Conservation (phyloP, 208 protist genomes). For the Trypanosomatidae sp. region DNA sequence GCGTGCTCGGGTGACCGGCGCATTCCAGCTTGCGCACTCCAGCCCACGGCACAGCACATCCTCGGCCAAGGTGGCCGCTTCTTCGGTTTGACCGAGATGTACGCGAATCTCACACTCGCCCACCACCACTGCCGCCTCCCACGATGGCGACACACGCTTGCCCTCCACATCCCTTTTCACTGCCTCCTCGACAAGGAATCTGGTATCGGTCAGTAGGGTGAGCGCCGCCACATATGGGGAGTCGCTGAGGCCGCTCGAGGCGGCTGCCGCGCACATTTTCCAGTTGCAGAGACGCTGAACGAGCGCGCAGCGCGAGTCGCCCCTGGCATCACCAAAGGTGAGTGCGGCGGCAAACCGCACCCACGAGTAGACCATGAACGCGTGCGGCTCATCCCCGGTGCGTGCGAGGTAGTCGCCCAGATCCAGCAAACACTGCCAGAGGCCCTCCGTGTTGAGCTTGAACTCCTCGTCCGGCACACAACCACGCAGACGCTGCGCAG, state of each 20-base stretch:
- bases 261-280: conserved; percentile 23
- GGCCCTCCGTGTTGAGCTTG: conserved; percentile 46
- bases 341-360: conserved; percentile 47
- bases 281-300: conserved; percentile 37
- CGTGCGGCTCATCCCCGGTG: conserved; percentile 45
- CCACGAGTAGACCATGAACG: conserved; percentile 66
- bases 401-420: conserved; percentile 50
- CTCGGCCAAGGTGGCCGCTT: conserved; percentile 30
- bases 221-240: conserved; percentile 19
- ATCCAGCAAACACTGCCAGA: conserved; percentile 57
- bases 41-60: conserved; percentile 16
- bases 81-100: conserved; percentile 38
- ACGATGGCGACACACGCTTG: conserved; percentile 9
- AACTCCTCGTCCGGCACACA: conserved; percentile 34
- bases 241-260: conserved; percentile 16
- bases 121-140: conserved; percentile 40
- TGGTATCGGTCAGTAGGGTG: neutral
- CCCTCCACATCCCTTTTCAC: conserved; percentile 2
- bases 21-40: conserved; percentile 18
- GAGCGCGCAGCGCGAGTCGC: conserved; percentile 30
- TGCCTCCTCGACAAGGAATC: conserved; percentile 7
- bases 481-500: conserved; percentile 25
- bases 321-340: conserved; percentile 32
- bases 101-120: conserved; percentile 44
- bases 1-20: neutral